Evolutionary conservation across 208 protist genomes (phyloP).

Genomic region (Wallacemonas sp.): DNA sequence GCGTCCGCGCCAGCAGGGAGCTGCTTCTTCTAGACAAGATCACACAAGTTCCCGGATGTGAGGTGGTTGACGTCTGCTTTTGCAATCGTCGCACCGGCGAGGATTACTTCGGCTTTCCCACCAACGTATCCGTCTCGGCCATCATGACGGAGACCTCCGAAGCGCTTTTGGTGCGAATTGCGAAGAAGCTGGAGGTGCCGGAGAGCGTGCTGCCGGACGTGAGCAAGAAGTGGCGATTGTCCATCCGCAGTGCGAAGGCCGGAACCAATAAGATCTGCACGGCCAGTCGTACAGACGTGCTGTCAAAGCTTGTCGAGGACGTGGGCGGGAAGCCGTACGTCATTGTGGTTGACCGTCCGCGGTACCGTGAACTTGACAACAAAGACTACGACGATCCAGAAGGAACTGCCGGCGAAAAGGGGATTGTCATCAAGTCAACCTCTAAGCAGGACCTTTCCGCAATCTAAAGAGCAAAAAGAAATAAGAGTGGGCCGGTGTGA

Average conservation of each 20-base stretch:
- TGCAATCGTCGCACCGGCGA: constrained; percentile 57
- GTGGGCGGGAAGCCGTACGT: constrained; percentile 37
- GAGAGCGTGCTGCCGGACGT: constrained; percentile 18
- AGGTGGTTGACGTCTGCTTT: constrained; percentile 53
- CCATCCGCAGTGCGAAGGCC: constrained; percentile 23
- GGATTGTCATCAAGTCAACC: constrained; percentile 55
- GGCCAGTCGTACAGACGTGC: constrained; percentile 33
- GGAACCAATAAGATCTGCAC: constrained; percentile 35
- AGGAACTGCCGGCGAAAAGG: constrained; percentile 13
- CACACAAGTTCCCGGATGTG: constrained; percentile 19
- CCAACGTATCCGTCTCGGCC: constrained; percentile 40
- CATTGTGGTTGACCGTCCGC: constrained; percentile 62
- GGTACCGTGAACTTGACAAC: constrained; percentile 33
- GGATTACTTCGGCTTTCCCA: constrained; percentile 68
- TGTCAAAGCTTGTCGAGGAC: constrained; percentile 45
- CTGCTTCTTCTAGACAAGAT: not conserved
- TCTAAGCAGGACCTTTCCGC: constrained; percentile 42
- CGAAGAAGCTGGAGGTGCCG: constrained; percentile 44
- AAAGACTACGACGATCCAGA: constrained; percentile 18
- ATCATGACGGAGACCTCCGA: constrained; percentile 42
- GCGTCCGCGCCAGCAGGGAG: not conserved
- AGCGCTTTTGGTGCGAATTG: constrained; percentile 43
- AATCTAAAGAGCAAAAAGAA: constrained; percentile 9
- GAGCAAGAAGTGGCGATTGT: constrained; percentile 45
- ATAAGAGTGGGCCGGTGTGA: too few relatives aligned